Percentiles rank a stretch among this genome's conserved stretches.
Conservation (phyloP, 1,139 yeast genomes). For the Zygotorulaspora mrakii region DNA sequence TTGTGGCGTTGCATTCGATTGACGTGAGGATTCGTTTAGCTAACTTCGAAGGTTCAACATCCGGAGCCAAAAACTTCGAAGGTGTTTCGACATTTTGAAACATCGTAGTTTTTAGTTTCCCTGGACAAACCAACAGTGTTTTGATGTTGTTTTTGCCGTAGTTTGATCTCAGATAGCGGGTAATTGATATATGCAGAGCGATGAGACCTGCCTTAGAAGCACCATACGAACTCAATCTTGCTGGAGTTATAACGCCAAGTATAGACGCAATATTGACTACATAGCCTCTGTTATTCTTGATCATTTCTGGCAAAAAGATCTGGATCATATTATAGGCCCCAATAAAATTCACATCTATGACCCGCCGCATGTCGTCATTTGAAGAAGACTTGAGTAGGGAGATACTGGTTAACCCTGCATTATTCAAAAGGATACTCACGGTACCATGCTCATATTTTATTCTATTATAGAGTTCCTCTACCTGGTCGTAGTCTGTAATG, state of each 20-base stretch:
- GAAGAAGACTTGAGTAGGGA: conserved; percentile 51
- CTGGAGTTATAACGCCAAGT: conserved; percentile 81
- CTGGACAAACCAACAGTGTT: conserved; percentile 78
- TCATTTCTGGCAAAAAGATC: conserved; percentile 70
- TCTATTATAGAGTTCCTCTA: conserved; percentile 39
- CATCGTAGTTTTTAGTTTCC: conserved; percentile 73
- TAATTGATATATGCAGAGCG: conserved; percentile 77
- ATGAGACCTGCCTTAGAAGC: conserved; percentile 86
- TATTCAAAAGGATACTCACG: conserved; percentile 68
- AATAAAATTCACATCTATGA: conserved; percentile 61
- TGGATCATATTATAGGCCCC: conserved; percentile 70
- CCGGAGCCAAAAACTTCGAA: conserved; percentile 71
- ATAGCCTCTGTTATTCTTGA: conserved; percentile 60
- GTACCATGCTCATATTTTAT: conserved; percentile 49
- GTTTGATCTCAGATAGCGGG: conserved; percentile 55
- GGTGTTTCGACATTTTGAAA: conserved; percentile 72
- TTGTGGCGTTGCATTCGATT: conserved; percentile 57
- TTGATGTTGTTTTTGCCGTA: conserved; percentile 42
- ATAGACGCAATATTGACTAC: conserved; percentile 79
- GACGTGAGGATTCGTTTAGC: conserved; percentile 58
- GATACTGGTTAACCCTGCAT: conserved; percentile 74
- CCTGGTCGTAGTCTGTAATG: conserved; percentile 50
- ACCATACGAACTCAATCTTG: conserved; percentile 73
- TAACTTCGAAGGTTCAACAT: conserved; percentile 61
- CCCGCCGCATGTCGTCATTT: conserved; percentile 55